Evolutionary conservation across 2,329 filamentous ascomycete species (phyloP), one percentile per base, ranked within the genome.

Genomic region (Neonectria hederae): DNA sequence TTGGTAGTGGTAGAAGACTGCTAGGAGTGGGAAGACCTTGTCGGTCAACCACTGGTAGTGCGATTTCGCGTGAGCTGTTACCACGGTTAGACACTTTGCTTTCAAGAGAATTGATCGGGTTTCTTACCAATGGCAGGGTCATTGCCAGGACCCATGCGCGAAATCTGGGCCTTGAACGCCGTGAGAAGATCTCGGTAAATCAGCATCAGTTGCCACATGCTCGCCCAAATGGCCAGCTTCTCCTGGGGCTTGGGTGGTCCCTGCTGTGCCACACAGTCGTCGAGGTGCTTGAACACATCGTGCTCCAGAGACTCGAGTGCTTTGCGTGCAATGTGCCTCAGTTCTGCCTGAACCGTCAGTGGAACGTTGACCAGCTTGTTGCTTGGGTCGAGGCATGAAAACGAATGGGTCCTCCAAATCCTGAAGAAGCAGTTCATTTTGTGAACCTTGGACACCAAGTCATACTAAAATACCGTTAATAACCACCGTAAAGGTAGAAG

Each of bases 391-490:
- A 76, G 75, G 68, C 78, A 83, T 68, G 76, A 78, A 64, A 85
- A 83, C 1, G 75, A 76, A 7, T 76, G 73, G 19, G 80, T 79
- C 61, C 79, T 80, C 82, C 80, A 85, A 65, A 85, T 83, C 64
- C 77, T 80, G 72, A 84, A 85, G 76, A 84, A 82, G 74, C 82
- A 84, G 66, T 81, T 82, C 76, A 85, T 79, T 54, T 77, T 76
- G 64, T 83, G 80, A 40, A 84, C 81, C 64, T 81, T 80, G 49
- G 72, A 74, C 17, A 83, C 78, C 28, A 84, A 76, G 28, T 77
- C 74, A 65, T 80, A 76, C 82, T 83, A 69, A 46, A 24, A 57
- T n/a, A 22, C 9, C 51, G 65, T 76, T 66, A 76, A 67, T 60
- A 42, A 26, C 63, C 35, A 22, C 46, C 28, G 43, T 17, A 24